phyloP scores from a whole-genome alignment of 1,284 basidiomycete species.

The Grifola frondosa region DNA sequence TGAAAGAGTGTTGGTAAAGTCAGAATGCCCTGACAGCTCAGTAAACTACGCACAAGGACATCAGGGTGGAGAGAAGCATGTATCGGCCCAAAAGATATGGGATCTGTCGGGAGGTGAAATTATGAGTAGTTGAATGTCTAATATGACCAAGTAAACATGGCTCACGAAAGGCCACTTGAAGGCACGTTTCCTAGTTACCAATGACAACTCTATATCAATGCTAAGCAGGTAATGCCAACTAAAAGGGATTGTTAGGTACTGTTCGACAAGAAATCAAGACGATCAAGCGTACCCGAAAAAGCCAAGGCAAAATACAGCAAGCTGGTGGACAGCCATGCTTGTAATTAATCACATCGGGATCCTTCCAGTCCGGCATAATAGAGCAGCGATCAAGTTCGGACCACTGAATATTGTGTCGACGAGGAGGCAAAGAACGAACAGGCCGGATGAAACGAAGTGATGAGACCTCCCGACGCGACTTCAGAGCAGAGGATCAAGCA shows the following conservation, averaged over 20 bases:
- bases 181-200: constrained; percentile 12
- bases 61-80: constrained; percentile 7
- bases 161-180: constrained; percentile 10
- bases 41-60: constrained; percentile 16
- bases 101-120: constrained; percentile 3
- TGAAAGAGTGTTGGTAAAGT: not conserved
- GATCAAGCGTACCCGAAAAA: constrained; percentile 12
- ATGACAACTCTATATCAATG: constrained; percentile 15
- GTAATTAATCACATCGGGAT: constrained; percentile 14
- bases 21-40: no score
- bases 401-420: no score
- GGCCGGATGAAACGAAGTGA: no score
- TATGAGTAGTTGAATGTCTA: no score
- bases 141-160: not conserved
- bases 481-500: no score
- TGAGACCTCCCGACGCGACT: no score
- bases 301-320: constrained; percentile 16
- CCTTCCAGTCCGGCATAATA: constrained; percentile 16
- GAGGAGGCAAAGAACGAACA: no score
- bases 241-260: not conserved
- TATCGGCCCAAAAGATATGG: constrained; percentile 18
- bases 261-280: not conserved
- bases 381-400: not conserved
- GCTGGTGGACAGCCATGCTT: constrained; percentile 14
- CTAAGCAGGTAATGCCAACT: constrained; percentile 11